Evolutionary conservation across 495 filamentous ascomycete genomes (phyloP), one percentile per base, ranked within the genome.

Genomic region (Trichoderma virens): DNA sequence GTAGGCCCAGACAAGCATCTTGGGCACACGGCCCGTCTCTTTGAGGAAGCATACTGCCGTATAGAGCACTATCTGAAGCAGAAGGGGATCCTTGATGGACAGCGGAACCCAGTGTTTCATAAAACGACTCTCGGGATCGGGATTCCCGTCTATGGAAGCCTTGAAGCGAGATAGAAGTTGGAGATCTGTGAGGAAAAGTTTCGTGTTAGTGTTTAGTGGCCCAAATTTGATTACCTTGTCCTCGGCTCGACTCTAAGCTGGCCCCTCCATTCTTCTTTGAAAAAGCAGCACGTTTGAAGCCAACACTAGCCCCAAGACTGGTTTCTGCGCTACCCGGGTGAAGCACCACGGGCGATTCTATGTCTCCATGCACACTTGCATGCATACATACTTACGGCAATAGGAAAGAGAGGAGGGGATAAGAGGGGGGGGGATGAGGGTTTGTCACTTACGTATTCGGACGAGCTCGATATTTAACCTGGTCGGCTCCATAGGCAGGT

Each of bases 121-220:
- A 51, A 74, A 75, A 6, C 70, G 67, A 61, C 74, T 76, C 13
- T 71, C 64, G 4, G 73, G 54, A 45, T 76, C 74, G 0, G 75
- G 75, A 35, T 72, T 73, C 23, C 74, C 74, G 64, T 76, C 73
- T 14, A 77, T 25, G 8, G 71, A 74, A 27, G 74, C 73, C 61
- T 73, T 75, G 74, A 83, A 70, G 74, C 83, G 68, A 70, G 82
- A 68, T 65, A 80, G 64, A 71, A 84, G 70, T 83, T 90, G 71
- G 82, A 90, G 63, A 74, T 76, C 61, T 91, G 79, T 69, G 80
- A 43, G 86, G 61, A 82, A 25, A 47, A 20, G 27, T 11, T 35
- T 60, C 30, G 9, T 38, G n/a, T 39, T 20, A 34, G 59, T 35
- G 13, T 13, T 13, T 35, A 35, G 6, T 35, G 13, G 34, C 13